Evolutionary conservation across 331 rosid species (phyloP), one percentile per base, ranked within the genome.

Genomic region (Erythrophleum ivorense): DNA sequence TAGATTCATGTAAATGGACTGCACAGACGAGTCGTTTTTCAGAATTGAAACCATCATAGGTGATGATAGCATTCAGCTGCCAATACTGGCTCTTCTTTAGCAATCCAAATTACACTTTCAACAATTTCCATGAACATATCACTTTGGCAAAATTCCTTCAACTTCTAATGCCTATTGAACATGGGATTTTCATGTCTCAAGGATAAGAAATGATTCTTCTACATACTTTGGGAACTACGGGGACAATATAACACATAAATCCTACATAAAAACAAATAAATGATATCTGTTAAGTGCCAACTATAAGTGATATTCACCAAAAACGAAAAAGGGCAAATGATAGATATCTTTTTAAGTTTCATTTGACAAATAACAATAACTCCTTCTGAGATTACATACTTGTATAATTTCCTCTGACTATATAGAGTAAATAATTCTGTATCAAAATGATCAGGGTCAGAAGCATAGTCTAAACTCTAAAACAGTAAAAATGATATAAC

Each of bases 31-130:
- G 14, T 46, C 43, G 16, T 45, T 57, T 68, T 40, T 29, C 33
- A 66, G 24, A 85, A 77, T 46, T 45, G 74, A 67, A 81, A 55
- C 75, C 45, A 58, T 33, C 76, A 64, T 52, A 55, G 57, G 59
- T 45, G 66, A 29, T 71, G 67, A 62, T 70, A 79, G 63, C 80
- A 48, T 48, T 45, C 76, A 72, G 71, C 40, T 74, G 50, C 81
- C 63, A 16, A 41, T n/a, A 53, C 41, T 38, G 46, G 24, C 66
- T 50, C 79, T 75, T n/a, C 33, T 57, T 65, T 38, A 34, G 66
- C 67, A 21, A 41, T 41, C 52, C 60, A 10, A 77, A 14, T 75
- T 53, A 66, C 18, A 81, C 43, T 72, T 50, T 29, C 9, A 78
- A 81, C 65, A 76, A 15, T 14, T 53, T 41, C 71, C 76, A 62